Base-by-base conservation (phyloP, 1,139 yeast species). In the Candida sanyaensis region DNA sequence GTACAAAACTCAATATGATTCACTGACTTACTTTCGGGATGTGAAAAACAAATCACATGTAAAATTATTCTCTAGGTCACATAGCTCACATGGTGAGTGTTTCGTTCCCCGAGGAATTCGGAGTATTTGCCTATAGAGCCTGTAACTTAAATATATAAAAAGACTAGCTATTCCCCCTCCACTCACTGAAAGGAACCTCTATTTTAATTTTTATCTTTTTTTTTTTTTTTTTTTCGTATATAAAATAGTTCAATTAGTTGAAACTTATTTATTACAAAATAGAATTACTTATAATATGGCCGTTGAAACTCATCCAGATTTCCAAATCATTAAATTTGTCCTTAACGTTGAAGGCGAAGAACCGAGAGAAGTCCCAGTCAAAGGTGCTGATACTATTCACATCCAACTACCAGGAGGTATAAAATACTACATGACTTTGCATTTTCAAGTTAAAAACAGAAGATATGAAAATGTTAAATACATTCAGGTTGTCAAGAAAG, bases 381-480 rank as follows among this genome's bases (percentile, higher is more conserved):
- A 54, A 23, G 75, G 66, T 11, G 65, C 57, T 5, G 73, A 70
- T 11, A 52, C 59, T 12, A 59, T 73, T 33, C 55, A 60, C 8
- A 56, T 73, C 55, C 53, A 58, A 47, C 66, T 75, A 47, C 78
- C 79, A 9, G 80, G 74, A 57, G 68, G 64, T 42, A 62, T 75
- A 33, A 69, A 66, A 50, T 74, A 71, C 53, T 49, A 50, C 44
- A 65, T 66, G 51, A 67, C 73, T 23, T 58, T 73, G 45, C 63
- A 65, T 48, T 75, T 75, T 59, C 58, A 57, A 48, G 77, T 69
- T 27, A 61, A 62, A 52, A 62, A 63, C 50, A 62, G 60, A 43
- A 57, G 64, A 44, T 61, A 74, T 55, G 63, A 64, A 47, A 56
- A 71, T 45, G 61, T 75, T 50, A 62, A 58, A 46, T 73, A 73